Conservation (phyloP, 2,329 filamentous ascomycete species). For the Penicillium sp. region DNA sequence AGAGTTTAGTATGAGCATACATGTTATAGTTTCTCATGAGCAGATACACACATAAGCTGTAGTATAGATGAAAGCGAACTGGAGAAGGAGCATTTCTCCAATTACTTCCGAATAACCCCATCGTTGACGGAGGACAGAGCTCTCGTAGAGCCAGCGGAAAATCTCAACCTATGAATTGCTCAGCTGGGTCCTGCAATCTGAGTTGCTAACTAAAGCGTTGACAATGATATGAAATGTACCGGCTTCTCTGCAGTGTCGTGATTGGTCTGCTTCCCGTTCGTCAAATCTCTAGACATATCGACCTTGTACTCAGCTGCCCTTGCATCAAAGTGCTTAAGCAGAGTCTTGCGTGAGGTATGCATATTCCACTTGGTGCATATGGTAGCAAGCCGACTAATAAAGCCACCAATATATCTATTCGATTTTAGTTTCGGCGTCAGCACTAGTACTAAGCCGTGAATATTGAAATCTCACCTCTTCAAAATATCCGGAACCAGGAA, state of each 20-base stretch:
- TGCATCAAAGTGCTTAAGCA: slow-evolving; percentile 21
- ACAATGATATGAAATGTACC: too few species aligned
- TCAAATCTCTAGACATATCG: slow-evolving; percentile 4
- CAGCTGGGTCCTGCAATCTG: too few species aligned
- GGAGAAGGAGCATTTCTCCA: slow-evolving; percentile 21
- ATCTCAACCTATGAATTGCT: slow-evolving; percentile 10
- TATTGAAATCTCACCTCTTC: slow-evolving; percentile 13
- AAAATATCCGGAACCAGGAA: slow-evolving; percentile 20
- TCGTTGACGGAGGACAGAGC: slow-evolving; percentile 14
- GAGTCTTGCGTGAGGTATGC: slow-evolving; percentile 18
- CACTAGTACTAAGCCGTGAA: background rate
- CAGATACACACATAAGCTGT: slow-evolving; percentile 17
- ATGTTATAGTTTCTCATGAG: background rate
- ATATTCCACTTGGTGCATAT: slow-evolving; percentile 22
- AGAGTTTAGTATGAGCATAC: background rate
- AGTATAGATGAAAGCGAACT: slow-evolving; percentile 26
- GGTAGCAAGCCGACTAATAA: slow-evolving; percentile 14
- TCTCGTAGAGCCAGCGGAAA: slow-evolving; percentile 23
- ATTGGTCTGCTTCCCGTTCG: background rate
- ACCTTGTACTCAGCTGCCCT: slow-evolving; percentile 18
- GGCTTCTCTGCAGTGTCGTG: slow-evolving; percentile 5
- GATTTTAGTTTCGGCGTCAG: background rate
- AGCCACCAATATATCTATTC: slow-evolving; percentile 18
- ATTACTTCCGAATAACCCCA: slow-evolving; percentile 23
- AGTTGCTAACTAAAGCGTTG: too few species aligned